phyloP scores from a whole-genome alignment of 2,329 filamentous ascomycete genomes.

The Pestalotiopsis sp. region DNA sequence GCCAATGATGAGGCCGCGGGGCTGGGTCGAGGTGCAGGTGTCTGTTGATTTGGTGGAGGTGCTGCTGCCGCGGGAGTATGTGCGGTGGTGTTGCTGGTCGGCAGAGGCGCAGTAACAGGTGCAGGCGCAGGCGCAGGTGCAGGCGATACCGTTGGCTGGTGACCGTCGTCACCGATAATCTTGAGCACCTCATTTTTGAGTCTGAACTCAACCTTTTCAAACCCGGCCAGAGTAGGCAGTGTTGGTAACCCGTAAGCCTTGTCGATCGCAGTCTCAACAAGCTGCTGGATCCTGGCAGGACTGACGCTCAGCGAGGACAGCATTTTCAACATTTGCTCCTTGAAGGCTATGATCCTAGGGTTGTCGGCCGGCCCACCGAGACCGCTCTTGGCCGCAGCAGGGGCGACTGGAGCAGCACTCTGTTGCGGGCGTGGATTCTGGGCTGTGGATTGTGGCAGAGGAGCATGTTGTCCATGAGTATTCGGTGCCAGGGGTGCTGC shows the following conservation, averaged over 20 bases:
- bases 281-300: conserved; percentile 30
- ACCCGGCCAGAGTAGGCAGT: conserved; percentile 26
- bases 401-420: conserved; percentile 15
- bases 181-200: conserved; percentile 29
- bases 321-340: conserved; percentile 29
- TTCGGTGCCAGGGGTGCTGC: conserved; percentile 21
- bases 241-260: conserved; percentile 30
- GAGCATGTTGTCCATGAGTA: conserved; percentile 15
- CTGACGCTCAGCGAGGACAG: conserved; percentile 28
- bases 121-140: conserved; percentile 16
- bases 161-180: conserved; percentile 33
- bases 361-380: conserved; percentile 30
- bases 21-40: conserved; percentile 24
- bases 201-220: conserved; percentile 29
- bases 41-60: conserved; percentile 18
- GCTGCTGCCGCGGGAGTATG: background rate
- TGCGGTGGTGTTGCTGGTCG: background rate
- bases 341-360: conserved; percentile 31
- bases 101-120: background rate
- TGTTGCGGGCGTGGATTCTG: conserved; percentile 17
- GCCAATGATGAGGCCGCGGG: conserved; percentile 24
- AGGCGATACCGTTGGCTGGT: conserved; percentile 3
- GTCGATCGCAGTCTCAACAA: conserved; percentile 32
- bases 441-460: conserved; percentile 16
- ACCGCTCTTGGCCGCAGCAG: conserved; percentile 15